Base-by-base conservation (phyloP, 352 stramenopile species). In the Pythium apleroticum region DNA sequence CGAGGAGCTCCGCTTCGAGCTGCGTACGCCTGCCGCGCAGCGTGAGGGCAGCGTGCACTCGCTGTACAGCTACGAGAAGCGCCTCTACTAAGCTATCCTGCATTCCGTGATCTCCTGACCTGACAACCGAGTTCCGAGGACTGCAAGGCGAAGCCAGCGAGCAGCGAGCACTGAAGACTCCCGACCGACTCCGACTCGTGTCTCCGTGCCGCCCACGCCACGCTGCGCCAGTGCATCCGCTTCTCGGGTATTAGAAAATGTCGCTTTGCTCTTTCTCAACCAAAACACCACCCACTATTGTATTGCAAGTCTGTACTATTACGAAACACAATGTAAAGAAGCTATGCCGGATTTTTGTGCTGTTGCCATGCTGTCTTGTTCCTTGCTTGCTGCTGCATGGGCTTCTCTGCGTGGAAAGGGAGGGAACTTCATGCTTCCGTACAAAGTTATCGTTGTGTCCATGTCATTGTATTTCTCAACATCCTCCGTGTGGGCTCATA, bases 31-130 rank as follows among this genome's bases (percentile, higher is more conserved):
- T 17, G 97, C 98, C n/a, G 98, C 98, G 25, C 97, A 99, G 85
- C 93, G 97, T 69, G 98, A 99, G 79, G 98, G 97, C 62, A 98
- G 96, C 62, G 96, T 99, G 43, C 98, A 99, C 84, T 95, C 93
- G 74, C 87, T 99, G 50, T 95, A 99, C 88, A 98, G 91, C 74
- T 99, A 99, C 81, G 88, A 97, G 73, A 98, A 98, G 82, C 85
- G 88, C 68, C 71, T 96, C 63, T 96, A 91, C 77, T 93, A 80
- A 71, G 45, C 35, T 20, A 25, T 33, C 30, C n/a, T 27, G 35
- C 28, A 27, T 27, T 27, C 33, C 59, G 14, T 27, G 33, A 28
- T 28, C 39, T 27, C 54, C n/a, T 30, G 43, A 57, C 22, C 11
- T n/a, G 24, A 68, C 39, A 31, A 68, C 27, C 28, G 37, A 41